Conservation (phyloP, 2,329 filamentous ascomycete genomes). For the Trichophyton rubrum region DNA sequence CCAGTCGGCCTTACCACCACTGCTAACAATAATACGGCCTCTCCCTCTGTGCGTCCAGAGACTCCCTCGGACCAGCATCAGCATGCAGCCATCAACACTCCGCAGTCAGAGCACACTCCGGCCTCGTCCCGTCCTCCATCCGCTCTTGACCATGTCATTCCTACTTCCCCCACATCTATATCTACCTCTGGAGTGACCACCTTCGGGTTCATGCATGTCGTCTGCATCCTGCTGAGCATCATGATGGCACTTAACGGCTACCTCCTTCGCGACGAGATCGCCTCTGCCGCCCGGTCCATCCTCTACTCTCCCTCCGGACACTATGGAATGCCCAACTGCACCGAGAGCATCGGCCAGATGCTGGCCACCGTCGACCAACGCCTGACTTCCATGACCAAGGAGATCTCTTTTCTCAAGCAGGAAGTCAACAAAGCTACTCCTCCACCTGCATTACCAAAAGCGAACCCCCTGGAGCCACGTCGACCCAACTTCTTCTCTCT, state of each 20-base stretch:
- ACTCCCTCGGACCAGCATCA: no score
- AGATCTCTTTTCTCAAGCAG: conserved; percentile 11
- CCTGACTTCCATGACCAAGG: conserved; percentile 11
- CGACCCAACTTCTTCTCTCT: conserved; percentile 62
- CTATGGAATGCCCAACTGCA: background rate
- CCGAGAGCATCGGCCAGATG: conserved; percentile 12
- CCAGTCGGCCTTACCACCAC: background rate
- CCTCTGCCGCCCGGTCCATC: conserved; percentile 2
- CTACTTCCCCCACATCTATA: no score
- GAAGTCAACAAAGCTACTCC: conserved; percentile 10
- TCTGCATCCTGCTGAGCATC: conserved; percentile 11
- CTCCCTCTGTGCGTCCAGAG: background rate
- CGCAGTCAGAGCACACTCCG: background rate
- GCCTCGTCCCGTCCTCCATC: background rate
- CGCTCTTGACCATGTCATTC: background rate
- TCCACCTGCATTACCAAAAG: background rate
- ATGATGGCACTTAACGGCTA: conserved; percentile 13
- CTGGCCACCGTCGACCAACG: conserved; percentile 12
- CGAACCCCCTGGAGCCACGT: conserved; percentile 13
- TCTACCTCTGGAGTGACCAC: background rate
- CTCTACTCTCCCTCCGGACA: conserved; percentile 10
- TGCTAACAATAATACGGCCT: background rate
- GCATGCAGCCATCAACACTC: background rate
- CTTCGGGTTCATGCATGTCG: background rate
- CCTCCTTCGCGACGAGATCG: conserved; percentile 11